A percentile compares a stretch with the other conserved stretches of the same genome.
phyloP scores from a whole-genome alignment of 208 protist species.

The Wallacemonas sp. region DNA sequence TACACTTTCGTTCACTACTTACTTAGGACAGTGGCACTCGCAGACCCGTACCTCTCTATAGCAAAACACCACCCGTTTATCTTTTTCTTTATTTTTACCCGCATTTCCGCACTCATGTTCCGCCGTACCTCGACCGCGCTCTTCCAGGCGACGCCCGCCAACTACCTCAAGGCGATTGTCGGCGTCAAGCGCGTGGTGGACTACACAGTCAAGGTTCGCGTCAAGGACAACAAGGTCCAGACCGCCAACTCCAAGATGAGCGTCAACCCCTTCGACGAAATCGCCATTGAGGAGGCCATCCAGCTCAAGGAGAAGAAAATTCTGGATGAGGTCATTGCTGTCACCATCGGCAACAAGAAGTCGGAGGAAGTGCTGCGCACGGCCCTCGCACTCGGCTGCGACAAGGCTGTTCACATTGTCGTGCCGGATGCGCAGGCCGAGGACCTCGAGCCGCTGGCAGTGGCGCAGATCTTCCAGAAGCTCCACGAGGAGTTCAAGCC shows the following conservation, averaged over 20 bases:
- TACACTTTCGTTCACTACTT: too few relatives aligned
- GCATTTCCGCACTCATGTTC: slow-evolving; percentile 26
- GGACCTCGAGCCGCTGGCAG: slow-evolving; percentile 87
- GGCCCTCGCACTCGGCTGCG: slow-evolving; percentile 95
- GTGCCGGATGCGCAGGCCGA: slow-evolving; percentile 63
- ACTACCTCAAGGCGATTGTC: slow-evolving; percentile 91
- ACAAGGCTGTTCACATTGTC: slow-evolving; percentile 94
- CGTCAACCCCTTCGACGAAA: slow-evolving; percentile 98
- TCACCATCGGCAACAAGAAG: slow-evolving; percentile 94
- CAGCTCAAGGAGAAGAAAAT: slow-evolving; percentile 93
- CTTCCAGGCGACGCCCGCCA: slow-evolving; percentile 50
- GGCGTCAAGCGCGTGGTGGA: slow-evolving; percentile 97
- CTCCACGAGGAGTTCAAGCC: slow-evolving; percentile 88
- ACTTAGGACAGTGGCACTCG: too few relatives aligned
- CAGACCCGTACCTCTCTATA: too few relatives aligned
- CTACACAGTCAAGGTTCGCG: slow-evolving; percentile 96
- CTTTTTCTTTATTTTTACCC: too few relatives aligned
- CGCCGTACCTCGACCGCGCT: slow-evolving; percentile 25
- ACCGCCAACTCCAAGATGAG: slow-evolving; percentile 95
- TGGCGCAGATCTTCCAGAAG: slow-evolving; percentile 93
- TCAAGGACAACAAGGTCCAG: slow-evolving; percentile 96
- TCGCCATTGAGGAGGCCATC: slow-evolving; percentile 96
- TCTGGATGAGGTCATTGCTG: slow-evolving; percentile 91
- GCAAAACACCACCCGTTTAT: too few relatives aligned
- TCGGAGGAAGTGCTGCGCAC: slow-evolving; percentile 89